These are phyloP conservation scores for Aleurites moluccanus DNA, from an alignment of 441 rosid genomes.

Conservation along the genomic window DNA sequence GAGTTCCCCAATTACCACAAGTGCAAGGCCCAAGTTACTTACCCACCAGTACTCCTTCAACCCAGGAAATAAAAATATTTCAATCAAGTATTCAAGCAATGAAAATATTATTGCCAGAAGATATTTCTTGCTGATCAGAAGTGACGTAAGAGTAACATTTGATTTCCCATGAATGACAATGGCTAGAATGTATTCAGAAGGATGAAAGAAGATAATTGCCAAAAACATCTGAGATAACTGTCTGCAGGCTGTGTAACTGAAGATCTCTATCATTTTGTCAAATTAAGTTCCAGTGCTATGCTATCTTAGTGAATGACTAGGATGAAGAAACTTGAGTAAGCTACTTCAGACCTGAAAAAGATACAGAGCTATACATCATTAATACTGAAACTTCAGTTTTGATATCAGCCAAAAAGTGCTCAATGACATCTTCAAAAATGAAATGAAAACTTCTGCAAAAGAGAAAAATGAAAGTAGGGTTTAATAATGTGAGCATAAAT, in stretches of 20 bases:
- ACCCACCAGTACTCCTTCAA: constrained; percentile 66
- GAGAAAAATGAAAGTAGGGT: background rate
- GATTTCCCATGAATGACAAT: constrained; percentile 55
- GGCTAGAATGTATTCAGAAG: constrained; percentile 68
- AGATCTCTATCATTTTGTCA: constrained; percentile 52
- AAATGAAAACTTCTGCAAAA: constrained; percentile 22
- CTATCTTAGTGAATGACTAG: background rate
- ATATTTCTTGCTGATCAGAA: constrained; percentile 61
- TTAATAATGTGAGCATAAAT: background rate
- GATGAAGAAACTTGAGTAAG: constrained; percentile 8
- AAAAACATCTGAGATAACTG: constrained; percentile 59
- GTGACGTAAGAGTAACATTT: constrained; percentile 57
- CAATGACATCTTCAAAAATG: constrained; percentile 22
- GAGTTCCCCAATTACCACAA: constrained; percentile 60
- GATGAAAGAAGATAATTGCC: constrained; percentile 64
- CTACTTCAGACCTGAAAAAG: constrained; percentile 40
- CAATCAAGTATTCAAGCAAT: constrained; percentile 55
- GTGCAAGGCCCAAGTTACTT: constrained; percentile 60
- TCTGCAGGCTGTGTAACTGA: constrained; percentile 49
- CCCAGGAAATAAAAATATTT: constrained; percentile 54
- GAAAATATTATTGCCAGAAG: constrained; percentile 61
- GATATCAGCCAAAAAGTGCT: constrained; percentile 24
- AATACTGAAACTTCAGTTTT: constrained; percentile 22
- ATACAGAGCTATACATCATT: constrained; percentile 20
- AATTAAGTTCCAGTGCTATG: constrained; percentile 7